phyloP scores from a whole-genome alignment of 2,329 filamentous ascomycete species.

The Plectosphaerella cucumerina region DNA sequence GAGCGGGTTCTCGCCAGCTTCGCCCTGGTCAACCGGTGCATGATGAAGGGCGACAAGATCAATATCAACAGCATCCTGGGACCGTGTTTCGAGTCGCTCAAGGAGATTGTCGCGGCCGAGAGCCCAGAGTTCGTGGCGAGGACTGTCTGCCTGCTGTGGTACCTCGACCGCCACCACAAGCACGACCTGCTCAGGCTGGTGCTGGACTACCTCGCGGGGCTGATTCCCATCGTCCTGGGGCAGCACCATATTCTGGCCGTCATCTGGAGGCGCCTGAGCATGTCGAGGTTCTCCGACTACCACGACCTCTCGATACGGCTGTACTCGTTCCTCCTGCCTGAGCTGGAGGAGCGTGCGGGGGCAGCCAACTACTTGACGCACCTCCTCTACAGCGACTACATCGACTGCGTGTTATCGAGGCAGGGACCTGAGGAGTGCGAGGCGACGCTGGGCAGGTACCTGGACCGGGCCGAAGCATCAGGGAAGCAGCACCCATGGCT shows the following conservation, averaged over 20 bases:
- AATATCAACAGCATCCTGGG: constrained; percentile 23
- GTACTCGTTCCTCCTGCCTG: constrained; percentile 23
- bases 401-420: constrained; percentile 25
- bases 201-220: constrained; percentile 22
- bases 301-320: constrained; percentile 25
- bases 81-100: constrained; percentile 29
- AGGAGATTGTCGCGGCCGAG: constrained; percentile 25
- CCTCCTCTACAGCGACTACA: constrained; percentile 27
- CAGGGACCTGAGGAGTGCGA: constrained; percentile 20
- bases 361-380: constrained; percentile 26
- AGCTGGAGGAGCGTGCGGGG: constrained; percentile 24
- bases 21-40: constrained; percentile 25
- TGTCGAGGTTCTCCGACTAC: constrained; percentile 25
- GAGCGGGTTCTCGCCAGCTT: constrained; percentile 28
- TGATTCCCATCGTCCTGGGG: constrained; percentile 25
- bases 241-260: constrained; percentile 22
- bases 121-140: constrained; percentile 27
- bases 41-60: constrained; percentile 26
- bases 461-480: constrained; percentile 21
- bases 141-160: constrained; percentile 29
- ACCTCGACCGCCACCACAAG: constrained; percentile 26
- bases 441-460: constrained; percentile 21
- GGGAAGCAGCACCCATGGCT: constrained; percentile 24
- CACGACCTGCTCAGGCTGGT: constrained; percentile 26
- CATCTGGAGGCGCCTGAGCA: constrained; percentile 25